Evolutionary conservation across 106 monocot genomes (phyloP).

Genomic region (Dendrobium officinale): DNA sequence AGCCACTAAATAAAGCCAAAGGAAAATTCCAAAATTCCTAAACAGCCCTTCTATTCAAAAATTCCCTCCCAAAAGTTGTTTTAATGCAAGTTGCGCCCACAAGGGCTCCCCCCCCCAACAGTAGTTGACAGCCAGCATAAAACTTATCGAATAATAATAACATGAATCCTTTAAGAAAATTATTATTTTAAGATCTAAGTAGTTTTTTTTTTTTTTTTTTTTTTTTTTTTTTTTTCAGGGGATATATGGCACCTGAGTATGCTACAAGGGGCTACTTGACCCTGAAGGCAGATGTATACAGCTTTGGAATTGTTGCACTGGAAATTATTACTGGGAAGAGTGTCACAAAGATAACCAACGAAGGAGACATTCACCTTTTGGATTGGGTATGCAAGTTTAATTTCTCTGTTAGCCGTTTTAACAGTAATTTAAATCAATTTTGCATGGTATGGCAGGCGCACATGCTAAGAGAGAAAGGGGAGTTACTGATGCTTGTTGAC

Average conservation of each 20-base stretch:
- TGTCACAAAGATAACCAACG: constrained; percentile 31
- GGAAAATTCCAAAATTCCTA: too few species aligned
- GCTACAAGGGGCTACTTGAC: constrained; percentile 57
- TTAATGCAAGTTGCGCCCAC: too few species aligned
- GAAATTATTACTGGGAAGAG: constrained; percentile 56
- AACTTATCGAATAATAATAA: too few species aligned
- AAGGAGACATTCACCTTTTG: constrained; percentile 45
- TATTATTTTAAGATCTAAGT: too few species aligned
- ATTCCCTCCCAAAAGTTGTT: too few species aligned
- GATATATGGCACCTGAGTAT: constrained; percentile 67
- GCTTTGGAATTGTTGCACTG: constrained; percentile 54
- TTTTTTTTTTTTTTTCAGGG: constrained; percentile 17
- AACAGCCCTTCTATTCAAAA: too few species aligned
- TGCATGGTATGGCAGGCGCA: constrained; percentile 7
- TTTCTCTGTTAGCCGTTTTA: background rate
- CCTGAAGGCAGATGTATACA: constrained; percentile 65
- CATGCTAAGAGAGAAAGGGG: constrained; percentile 19
- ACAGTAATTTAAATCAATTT: background rate
- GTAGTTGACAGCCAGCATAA: too few species aligned
- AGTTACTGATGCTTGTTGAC: constrained; percentile 14
- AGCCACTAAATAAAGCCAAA: too few species aligned
- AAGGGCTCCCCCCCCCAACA: too few species aligned
- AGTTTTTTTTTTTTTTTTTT: too few species aligned
- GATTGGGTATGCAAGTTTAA: constrained; percentile 33
- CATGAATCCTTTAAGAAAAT: too few species aligned